A percentile compares a stretch with the other conserved stretches of the same genome.
Evolutionary conservation across 1,139 yeast species (phyloP).

Genomic region (Arxiozyma heterogenica): DNA sequence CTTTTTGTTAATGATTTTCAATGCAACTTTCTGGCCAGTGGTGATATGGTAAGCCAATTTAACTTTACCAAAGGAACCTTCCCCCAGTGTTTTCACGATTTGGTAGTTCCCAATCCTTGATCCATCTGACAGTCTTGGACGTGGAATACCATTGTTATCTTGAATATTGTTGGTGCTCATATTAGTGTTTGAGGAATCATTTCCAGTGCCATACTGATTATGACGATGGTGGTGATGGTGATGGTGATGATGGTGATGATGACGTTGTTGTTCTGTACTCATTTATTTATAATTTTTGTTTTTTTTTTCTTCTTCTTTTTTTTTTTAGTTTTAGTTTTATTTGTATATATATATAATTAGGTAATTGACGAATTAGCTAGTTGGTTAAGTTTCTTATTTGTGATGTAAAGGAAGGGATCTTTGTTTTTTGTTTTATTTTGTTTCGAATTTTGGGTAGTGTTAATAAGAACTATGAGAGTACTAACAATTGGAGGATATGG

Average conservation of each 20-base stretch:
- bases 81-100: slow-evolving; percentile 88
- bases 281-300: background rate
- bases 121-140: slow-evolving; percentile 29
- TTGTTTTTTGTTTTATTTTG: no score
- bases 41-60: slow-evolving; percentile 88
- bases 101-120: slow-evolving; percentile 83
- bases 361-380: no score
- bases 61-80: slow-evolving; percentile 96
- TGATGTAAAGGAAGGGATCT: no score
- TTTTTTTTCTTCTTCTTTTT: no score
- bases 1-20: slow-evolving; percentile 87
- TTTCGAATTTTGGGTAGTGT: no score
- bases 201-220: slow-evolving; percentile 19
- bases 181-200: background rate
- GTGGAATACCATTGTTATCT: slow-evolving; percentile 7
- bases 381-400: no score
- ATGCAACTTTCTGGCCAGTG: slow-evolving; percentile 89
- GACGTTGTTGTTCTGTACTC: slow-evolving; percentile 19
- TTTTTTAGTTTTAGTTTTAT: no score
- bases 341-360: no score
- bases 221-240: slow-evolving; percentile 20
- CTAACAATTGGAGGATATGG: no score
- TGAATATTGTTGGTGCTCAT: background rate
- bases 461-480: no score
- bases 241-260: slow-evolving; percentile 12